phyloP scores from a whole-genome alignment of 2,329 filamentous ascomycete genomes.

The Colletotrichum liriopes region DNA sequence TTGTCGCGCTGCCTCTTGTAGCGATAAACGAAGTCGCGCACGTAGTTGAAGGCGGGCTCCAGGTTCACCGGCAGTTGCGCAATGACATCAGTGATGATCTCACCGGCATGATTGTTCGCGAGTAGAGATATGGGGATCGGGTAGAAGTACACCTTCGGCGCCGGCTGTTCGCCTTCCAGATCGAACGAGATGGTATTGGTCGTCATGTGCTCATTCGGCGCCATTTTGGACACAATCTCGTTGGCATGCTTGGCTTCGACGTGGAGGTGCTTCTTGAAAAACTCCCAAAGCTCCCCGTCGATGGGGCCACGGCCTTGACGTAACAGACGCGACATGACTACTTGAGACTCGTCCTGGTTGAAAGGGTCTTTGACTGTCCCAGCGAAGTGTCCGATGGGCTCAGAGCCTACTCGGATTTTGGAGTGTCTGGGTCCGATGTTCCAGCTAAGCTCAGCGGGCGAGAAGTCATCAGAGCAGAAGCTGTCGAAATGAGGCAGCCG shows the following conservation, averaged over 20 bases:
- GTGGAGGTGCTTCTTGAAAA: constrained; percentile 45
- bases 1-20: constrained; percentile 30
- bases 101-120: constrained; percentile 23
- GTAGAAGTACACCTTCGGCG: constrained; percentile 49
- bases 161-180: constrained; percentile 41
- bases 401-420: constrained; percentile 52
- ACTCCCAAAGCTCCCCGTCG: constrained; percentile 37
- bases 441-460: constrained; percentile 57
- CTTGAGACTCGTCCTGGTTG: constrained; percentile 45
- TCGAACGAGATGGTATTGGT: constrained; percentile 46
- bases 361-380: constrained; percentile 47
- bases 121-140: constrained; percentile 44
- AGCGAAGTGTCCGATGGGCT: constrained; percentile 51
- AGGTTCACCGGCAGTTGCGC: constrained; percentile 29
- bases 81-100: constrained; percentile 30
- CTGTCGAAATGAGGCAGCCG: constrained; percentile 37
- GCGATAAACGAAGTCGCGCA: constrained; percentile 23
- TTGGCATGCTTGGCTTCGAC: constrained; percentile 33
- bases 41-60: constrained; percentile 43
- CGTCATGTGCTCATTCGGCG: constrained; percentile 32
- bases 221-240: constrained; percentile 27
- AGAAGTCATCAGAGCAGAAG: constrained; percentile 51
- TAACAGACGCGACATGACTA: constrained; percentile 42
- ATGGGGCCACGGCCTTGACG: constrained; percentile 16
- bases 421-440: constrained; percentile 48